Conservation (phyloP, 305 asterid species). For the Fraxinus nigra region DNA sequence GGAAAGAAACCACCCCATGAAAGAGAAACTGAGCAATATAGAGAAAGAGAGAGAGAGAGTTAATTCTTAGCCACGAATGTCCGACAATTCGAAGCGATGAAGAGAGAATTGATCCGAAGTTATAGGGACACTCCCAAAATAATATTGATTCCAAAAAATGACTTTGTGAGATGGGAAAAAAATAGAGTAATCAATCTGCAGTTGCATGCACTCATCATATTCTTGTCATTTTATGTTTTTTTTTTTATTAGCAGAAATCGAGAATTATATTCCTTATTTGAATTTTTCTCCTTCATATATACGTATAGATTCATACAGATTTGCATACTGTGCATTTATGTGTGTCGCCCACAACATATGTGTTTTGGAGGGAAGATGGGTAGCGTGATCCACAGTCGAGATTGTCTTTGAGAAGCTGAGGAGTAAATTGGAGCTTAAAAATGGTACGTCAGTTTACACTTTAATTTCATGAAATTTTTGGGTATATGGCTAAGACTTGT, state of each 20-base stretch:
- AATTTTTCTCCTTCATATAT: neutral
- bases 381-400: slow-evolving; percentile 1
- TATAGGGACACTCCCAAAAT: slow-evolving; percentile 44
- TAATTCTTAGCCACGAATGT: slow-evolving; percentile 36
- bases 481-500: neutral
- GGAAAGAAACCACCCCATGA: neutral
- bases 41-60: slow-evolving; percentile 6
- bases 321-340: neutral
- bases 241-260: slow-evolving; percentile 1
- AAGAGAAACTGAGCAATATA: neutral
- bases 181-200: slow-evolving; percentile 15
- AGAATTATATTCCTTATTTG: neutral
- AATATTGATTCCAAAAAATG: slow-evolving; percentile 25
- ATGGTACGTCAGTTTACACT: slow-evolving; percentile 40
- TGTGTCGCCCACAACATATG: neutral
- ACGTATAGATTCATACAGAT: neutral
- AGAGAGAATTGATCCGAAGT: slow-evolving; percentile 50
- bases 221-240: neutral
- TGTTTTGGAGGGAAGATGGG: neutral
- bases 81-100: slow-evolving; percentile 36
- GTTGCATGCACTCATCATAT: slow-evolving; percentile 26
- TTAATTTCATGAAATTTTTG: neutral
- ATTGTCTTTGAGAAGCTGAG: slow-evolving; percentile 10
- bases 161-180: slow-evolving; percentile 25
- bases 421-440: slow-evolving; percentile 24